phyloP scores from a whole-genome alignment of 805 yeast species.

The Yamadazyma sp. region DNA sequence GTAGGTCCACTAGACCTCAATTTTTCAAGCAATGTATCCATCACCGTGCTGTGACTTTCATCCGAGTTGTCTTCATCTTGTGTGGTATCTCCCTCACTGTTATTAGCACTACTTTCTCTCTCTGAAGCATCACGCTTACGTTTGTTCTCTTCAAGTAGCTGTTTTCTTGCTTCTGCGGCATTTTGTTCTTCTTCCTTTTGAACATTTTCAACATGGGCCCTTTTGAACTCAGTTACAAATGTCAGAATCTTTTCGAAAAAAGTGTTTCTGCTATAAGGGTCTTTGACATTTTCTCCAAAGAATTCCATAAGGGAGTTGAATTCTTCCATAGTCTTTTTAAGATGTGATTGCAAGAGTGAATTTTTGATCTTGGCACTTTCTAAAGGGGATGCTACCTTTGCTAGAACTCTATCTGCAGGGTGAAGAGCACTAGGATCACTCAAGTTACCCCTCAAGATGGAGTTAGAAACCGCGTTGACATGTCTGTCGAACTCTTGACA shows the following conservation, averaged over 20 bases:
- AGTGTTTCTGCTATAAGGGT: conserved; percentile 59
- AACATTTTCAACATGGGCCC: conserved; percentile 75
- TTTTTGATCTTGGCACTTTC: conserved; percentile 76
- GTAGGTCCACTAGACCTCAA: conserved; percentile 30
- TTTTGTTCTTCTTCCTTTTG: conserved; percentile 78
- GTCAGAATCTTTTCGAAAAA: conserved; percentile 81
- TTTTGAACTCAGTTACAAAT: conserved; percentile 76
- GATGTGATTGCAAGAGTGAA: conserved; percentile 61
- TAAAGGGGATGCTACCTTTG: conserved; percentile 60
- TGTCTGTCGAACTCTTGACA: conserved; percentile 61
- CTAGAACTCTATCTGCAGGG: conserved; percentile 74
- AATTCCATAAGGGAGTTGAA: conserved; percentile 71
- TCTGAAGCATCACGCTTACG: conserved; percentile 6
- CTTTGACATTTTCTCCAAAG: conserved; percentile 88
- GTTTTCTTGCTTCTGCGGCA: conserved; percentile 37
- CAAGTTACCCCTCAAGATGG: conserved; percentile 79
- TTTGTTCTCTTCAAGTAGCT: conserved; percentile 25
- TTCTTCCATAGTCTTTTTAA: conserved; percentile 59
- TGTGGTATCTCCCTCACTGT: conserved; percentile 13
- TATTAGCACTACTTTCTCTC: conserved; percentile 7
- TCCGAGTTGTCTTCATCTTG: conserved; percentile 15
- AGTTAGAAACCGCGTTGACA: conserved; percentile 67
- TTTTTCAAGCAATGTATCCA: conserved; percentile 32
- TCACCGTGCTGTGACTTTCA: conserved; percentile 21
- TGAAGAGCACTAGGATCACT: conserved; percentile 78